Evolutionary conservation across 768 basidiomycete species (phyloP).

Genomic region (Lactifluus piperatus): DNA sequence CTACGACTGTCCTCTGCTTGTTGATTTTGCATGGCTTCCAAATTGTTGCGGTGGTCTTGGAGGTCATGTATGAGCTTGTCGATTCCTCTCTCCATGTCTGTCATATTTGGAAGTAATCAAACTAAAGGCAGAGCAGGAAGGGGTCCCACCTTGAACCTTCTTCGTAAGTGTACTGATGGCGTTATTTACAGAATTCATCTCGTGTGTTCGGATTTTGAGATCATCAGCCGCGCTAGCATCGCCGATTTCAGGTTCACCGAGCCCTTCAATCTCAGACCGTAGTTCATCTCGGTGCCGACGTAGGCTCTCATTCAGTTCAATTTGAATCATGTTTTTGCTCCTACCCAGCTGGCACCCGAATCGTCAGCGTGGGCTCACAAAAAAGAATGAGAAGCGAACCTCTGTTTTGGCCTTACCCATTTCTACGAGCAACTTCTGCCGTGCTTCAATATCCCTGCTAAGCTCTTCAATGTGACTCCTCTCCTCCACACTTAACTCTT

Average conservation of each 20-base stretch:
- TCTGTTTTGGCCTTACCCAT: slow-evolving; percentile 59
- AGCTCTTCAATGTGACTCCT: slow-evolving; percentile 54
- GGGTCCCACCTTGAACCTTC: slow-evolving; percentile 46
- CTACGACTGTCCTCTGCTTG: slow-evolving; percentile 82
- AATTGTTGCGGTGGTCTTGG: slow-evolving; percentile 51
- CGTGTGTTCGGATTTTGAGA: slow-evolving; percentile 57
- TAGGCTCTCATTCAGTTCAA: slow-evolving; percentile 87
- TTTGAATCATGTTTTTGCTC: slow-evolving; percentile 75
- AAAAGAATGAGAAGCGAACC: slow-evolving; percentile 35
- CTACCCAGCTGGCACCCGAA: slow-evolving; percentile 49
- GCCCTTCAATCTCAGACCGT: slow-evolving; percentile 59
- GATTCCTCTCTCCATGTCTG: slow-evolving; percentile 67
- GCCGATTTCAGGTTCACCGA: slow-evolving; percentile 53
- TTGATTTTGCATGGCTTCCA: slow-evolving; percentile 73
- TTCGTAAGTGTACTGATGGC: slow-evolving; percentile 58
- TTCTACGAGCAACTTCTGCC: slow-evolving; percentile 62
- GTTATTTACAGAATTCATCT: slow-evolving; percentile 56
- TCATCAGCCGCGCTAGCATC: slow-evolving; percentile 53
- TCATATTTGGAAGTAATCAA: not conserved
- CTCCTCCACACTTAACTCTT: slow-evolving; percentile 68
- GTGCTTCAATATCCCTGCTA: slow-evolving; percentile 65
- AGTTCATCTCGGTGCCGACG: slow-evolving; percentile 74
- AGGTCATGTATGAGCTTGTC: slow-evolving; percentile 53
- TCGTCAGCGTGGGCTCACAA: not conserved
- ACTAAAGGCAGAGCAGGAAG: not conserved